phyloP scores from a whole-genome alignment of 176 grass and related monocot species.

The Alloteropsis semialata region DNA sequence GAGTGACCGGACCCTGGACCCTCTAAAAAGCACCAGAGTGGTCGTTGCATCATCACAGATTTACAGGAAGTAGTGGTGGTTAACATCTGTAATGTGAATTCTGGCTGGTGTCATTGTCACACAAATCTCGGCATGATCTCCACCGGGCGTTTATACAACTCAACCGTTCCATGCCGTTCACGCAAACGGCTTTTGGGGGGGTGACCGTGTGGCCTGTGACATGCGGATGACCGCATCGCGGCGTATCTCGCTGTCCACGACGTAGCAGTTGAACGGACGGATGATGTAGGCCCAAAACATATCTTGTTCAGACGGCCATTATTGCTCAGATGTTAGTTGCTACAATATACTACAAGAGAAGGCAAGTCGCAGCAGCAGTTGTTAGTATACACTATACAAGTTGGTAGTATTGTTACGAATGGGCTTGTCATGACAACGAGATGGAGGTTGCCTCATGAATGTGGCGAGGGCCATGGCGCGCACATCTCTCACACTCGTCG shows the following conservation, averaged over 20 bases:
- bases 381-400: neutral
- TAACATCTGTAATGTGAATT: neutral
- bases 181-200: neutral
- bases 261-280: neutral
- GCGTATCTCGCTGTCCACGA: neutral
- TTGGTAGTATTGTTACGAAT: neutral
- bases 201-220: constrained; percentile 8
- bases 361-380: neutral
- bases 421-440: neutral
- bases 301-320: neutral
- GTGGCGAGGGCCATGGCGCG: constrained; percentile 16
- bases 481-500: neutral
- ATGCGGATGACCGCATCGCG: neutral
- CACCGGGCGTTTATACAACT: neutral
- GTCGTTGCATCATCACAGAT: too few species aligned
- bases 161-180: constrained; percentile 13
- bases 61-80: neutral
- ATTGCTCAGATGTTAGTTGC: neutral
- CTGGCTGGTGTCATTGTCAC: neutral
- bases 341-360: too few species aligned
- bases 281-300: neutral
- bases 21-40: neutral
- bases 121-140: constrained; percentile 14
- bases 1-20: neutral
- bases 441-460: constrained; percentile 21